Evolutionary conservation across 345 rosid species (phyloP), one percentile per base, ranked within the genome.

Genomic region (Hibiscus trionum): DNA sequence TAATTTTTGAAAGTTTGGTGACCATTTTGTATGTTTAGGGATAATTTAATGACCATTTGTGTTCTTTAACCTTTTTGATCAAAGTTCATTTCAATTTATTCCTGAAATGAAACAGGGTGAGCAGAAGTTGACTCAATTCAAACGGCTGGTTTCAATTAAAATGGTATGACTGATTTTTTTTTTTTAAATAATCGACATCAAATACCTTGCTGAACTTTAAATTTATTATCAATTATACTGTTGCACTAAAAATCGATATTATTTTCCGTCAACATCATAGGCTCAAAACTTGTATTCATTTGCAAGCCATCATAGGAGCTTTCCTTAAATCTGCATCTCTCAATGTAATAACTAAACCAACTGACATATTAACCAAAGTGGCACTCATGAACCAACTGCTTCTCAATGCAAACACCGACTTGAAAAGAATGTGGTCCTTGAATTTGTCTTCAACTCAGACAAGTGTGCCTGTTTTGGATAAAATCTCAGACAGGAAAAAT

Each of bases 371-470:
- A 7, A 10, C 66, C 24, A n/a, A 69, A 69, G 35, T 29, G 26
- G 53, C 59, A 15, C 15, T 11, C n/a, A 12, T 11, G 52, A 12
- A 12, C 16, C 4, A 15, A 16, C 24, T 26, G 42, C 14, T 27
- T 0, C 37, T 1, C n/a, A 7, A 11, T 49, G 15, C n/a, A 37
- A 69, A 52, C 61, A 53, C 70, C 29, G 31, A 31, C 42, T 26
- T 56, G 3, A 26, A 10, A 26, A 9, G 26, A 64, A 47, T 66
- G 56, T 49, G 72, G 75, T 69, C 75, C 73, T 61, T n/a, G 11
- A 29, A 17, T 37, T 35, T 47, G 66, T 46, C 16, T 67, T 15
- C 37, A 1, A 67, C 42, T 42, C 33, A 16, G 27, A 47, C 59
- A 46, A 27, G n/a, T 46, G 67, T 46, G n/a, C 46, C 35, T 72